Evolutionary conservation across 177 flowering plant species (phyloP), one percentile per base, ranked within the genome.

Genomic region (Vitis hybrid): DNA sequence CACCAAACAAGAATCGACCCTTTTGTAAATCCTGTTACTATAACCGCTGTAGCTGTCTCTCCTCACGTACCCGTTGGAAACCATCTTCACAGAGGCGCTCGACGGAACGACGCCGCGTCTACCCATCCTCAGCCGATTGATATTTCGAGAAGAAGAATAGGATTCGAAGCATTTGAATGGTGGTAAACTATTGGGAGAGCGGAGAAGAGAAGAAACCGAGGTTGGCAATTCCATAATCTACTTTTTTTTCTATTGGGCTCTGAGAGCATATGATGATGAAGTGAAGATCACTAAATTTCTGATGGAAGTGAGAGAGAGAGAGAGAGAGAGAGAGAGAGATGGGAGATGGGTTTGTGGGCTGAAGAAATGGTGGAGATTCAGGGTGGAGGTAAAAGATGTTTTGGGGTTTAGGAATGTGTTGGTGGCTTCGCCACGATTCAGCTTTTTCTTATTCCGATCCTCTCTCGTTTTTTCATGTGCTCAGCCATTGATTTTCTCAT

Each of bases 1-100:
- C 18, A 92, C 87, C 74, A 91, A 72, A 71, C 97, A 92, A 60
- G 93, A 82, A 75, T 78, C 90, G 56, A 82, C 51, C 73, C 86
- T 79, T 59, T 34, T 81, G 72, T 85, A 91, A 8, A 68, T 72
- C 68, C 69, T 82, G 64, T 67, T 52, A 17, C 19, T 21, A 30
- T 34, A 60, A 19, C 8, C 50, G 5, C 32, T 60, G 14, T 57
- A 56, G 62, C 72, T 55, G 14, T 56, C 74, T 23, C 64, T 62
- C 8, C 82, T 79, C 30, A 49, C 75, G 62, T 81, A 81, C 30
- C 77, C 89, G 72, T 81, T 75, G 9, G 81, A 75, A 21, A 74
- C 78, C 76, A 74, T 70, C 67, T 63, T 82, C 19, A 6, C 61
- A 3, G 69, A 49, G 15, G 67, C 45, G 15, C 71, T 69, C 23